Percentiles rank a stretch among this genome's conserved stretches.
phyloP scores from a whole-genome alignment of 495 filamentous ascomycete species.

The Penicillium antarcticum region DNA sequence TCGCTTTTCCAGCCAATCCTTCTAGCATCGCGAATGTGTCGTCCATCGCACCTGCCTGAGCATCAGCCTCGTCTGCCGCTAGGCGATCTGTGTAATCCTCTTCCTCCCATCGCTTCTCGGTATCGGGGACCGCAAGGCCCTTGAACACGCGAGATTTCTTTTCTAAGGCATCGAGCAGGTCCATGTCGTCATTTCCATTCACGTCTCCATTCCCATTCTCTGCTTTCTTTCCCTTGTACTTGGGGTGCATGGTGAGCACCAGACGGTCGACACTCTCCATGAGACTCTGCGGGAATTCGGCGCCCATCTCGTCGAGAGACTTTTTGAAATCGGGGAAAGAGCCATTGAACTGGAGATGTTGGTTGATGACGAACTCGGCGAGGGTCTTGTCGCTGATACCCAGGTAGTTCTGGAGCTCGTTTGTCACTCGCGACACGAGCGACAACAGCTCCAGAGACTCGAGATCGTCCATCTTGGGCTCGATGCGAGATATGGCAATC shows the following conservation, averaged over 20 bases:
- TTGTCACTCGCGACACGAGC: constrained; percentile 90
- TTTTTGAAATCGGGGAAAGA: constrained; percentile 66
- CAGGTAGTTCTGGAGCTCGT: constrained; percentile 89
- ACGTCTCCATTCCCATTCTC: constrained; percentile 15
- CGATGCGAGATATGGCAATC: constrained; percentile 1
- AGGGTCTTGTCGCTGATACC: constrained; percentile 91
- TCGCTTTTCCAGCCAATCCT: constrained; percentile 70
- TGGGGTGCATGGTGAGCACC: constrained; percentile 86
- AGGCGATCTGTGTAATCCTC: constrained; percentile 34
- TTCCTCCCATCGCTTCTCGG: constrained; percentile 57
- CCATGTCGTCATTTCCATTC: constrained; percentile 28
- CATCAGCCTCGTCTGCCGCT: constrained; percentile 29
- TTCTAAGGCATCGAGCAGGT: constrained; percentile 47
- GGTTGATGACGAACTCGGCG: constrained; percentile 91
- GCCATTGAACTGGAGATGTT: constrained; percentile 69
- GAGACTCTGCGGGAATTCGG: constrained; percentile 85
- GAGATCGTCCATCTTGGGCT: constrained; percentile 75
- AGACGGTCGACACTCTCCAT: constrained; percentile 88
- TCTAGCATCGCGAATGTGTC: constrained; percentile 93
- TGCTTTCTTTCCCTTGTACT: constrained; percentile 57
- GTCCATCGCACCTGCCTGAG: constrained; percentile 67
- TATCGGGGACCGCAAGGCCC: constrained; percentile 85
- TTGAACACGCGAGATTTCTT: constrained; percentile 79
- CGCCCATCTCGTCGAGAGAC: constrained; percentile 68
- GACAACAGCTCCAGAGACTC: constrained; percentile 87